Evolutionary conservation across 2,329 filamentous ascomycete species (phyloP).

Genomic region (Sarocladiaceae sp.): DNA sequence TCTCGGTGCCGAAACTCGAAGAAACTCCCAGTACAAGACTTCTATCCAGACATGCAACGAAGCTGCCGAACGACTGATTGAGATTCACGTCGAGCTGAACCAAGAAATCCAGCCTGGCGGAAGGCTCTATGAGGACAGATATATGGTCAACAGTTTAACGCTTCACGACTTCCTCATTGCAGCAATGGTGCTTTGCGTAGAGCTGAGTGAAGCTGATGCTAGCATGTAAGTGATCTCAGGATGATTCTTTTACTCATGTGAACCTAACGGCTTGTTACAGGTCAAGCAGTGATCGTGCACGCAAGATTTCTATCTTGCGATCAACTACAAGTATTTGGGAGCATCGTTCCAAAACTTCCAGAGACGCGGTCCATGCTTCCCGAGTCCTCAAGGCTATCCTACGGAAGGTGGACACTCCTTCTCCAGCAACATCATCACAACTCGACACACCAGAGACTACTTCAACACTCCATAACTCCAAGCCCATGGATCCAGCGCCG

Average conservation of each 20-base stretch:
- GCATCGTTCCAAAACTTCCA: constrained; percentile 29
- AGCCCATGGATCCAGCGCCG: background rate
- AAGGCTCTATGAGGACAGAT: constrained; percentile 45
- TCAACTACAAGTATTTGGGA: constrained; percentile 40
- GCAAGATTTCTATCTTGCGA: constrained; percentile 23
- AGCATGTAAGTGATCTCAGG: background rate
- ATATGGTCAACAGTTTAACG: constrained; percentile 49
- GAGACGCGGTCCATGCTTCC: constrained; percentile 39
- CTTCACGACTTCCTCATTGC: constrained; percentile 56
- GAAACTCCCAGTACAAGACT: constrained; percentile 30
- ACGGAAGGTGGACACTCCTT: constrained; percentile 25
- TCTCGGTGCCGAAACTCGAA: constrained; percentile 30
- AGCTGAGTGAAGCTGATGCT: constrained; percentile 32
- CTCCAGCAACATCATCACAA: constrained; percentile 1
- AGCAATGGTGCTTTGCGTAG: constrained; percentile 55
- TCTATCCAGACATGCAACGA: constrained; percentile 39
- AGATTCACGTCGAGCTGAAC: constrained; percentile 44
- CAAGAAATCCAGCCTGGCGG: constrained; percentile 43
- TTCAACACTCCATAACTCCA: background rate
- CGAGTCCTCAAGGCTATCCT: constrained; percentile 39
- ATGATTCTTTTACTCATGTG: background rate
- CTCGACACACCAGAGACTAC: background rate
- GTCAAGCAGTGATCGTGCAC: background rate
- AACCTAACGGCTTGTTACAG: background rate
- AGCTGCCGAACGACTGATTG: constrained; percentile 39